Conservation (phyloP, 2,329 filamentous ascomycete genomes). For the Aspergillus sp. region DNA sequence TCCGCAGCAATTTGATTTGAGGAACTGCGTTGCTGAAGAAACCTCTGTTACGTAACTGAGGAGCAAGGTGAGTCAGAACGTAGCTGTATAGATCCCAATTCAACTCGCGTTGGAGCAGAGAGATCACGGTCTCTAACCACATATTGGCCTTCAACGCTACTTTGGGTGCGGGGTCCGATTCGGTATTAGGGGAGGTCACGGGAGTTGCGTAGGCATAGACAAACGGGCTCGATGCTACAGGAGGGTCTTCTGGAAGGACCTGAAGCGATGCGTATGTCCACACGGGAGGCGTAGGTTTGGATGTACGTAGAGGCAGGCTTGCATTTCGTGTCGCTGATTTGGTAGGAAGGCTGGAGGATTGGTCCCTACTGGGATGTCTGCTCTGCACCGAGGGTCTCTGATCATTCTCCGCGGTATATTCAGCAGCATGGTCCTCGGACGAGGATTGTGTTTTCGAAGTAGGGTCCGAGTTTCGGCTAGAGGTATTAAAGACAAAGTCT, state of each 20-base stretch:
- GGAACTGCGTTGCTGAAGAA: conserved; percentile 73
- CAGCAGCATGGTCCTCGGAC: conserved; percentile 41
- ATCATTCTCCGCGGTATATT: conserved; percentile 36
- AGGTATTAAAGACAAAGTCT: conserved; percentile 67
- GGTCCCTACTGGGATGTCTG: conserved; percentile 33
- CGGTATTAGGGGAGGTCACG: conserved; percentile 28
- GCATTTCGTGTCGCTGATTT: conserved; percentile 33
- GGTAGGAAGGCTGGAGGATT: conserved; percentile 25
- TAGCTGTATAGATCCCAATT: conserved; percentile 96
- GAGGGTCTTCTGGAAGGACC: conserved; percentile 55
- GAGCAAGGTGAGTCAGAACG: conserved; percentile 78
- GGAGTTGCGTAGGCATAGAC: conserved; percentile 50
- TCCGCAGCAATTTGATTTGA: conserved; percentile 73
- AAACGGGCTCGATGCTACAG: conserved; percentile 48
- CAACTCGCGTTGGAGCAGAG: conserved; percentile 69
- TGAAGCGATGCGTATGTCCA: conserved; percentile 59
- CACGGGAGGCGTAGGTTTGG: conserved; percentile 44
- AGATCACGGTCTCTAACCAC: conserved; percentile 76
- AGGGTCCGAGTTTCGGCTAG: conserved; percentile 63
- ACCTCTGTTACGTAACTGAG: conserved; percentile 85
- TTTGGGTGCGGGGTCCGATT: conserved; percentile 29
- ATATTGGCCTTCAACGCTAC: conserved; percentile 58
- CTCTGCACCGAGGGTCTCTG: conserved; percentile 28
- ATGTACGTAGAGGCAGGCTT: conserved; percentile 30
- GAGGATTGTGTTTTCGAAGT: conserved; percentile 43